Evolutionary conservation across 2,329 filamentous ascomycete genomes (phyloP).

Genomic region (Coniochaeta sp.): DNA sequence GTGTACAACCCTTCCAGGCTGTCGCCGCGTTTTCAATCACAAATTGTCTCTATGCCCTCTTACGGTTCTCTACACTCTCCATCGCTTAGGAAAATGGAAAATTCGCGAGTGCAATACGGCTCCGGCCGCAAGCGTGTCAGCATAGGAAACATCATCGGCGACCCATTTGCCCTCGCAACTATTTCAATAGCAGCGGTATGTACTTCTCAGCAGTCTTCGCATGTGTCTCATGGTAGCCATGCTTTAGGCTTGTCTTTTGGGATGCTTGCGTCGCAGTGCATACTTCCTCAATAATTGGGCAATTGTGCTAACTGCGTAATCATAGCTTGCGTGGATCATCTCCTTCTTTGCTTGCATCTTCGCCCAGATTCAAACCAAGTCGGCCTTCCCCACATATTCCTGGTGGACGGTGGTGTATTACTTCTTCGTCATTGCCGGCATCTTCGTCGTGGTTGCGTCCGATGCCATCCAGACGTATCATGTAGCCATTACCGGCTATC

Average conservation of each 20-base stretch:
- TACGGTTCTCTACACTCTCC: constrained; percentile 68
- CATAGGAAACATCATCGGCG: constrained; percentile 84
- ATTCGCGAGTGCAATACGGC: constrained; percentile 49
- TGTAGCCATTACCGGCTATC: constrained; percentile 83
- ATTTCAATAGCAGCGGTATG: constrained; percentile 85
- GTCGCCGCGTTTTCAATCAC: constrained; percentile 8
- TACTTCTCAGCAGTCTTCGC: constrained; percentile 13
- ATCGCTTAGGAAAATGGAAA: constrained; percentile 75
- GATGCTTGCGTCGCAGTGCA: not conserved
- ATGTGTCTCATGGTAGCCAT: not conserved
- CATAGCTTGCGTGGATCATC: constrained; percentile 89
- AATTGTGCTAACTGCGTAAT: constrained; percentile 5
- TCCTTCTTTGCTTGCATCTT: constrained; percentile 82
- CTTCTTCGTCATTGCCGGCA: constrained; percentile 71
- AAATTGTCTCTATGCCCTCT: constrained; percentile 55
- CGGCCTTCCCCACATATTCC: constrained; percentile 69
- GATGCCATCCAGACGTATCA: constrained; percentile 83
- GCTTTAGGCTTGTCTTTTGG: not conserved
- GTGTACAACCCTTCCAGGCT: constrained; percentile 1
- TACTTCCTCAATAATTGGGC: not conserved
- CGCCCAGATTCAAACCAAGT: constrained; percentile 44
- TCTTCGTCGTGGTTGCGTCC: constrained; percentile 76
- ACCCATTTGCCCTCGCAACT: constrained; percentile 92
- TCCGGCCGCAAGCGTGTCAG: constrained; percentile 54
- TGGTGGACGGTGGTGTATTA: constrained; percentile 91